Conservation (phyloP, 179 eudicot species). For the Pouteria campechiana region DNA sequence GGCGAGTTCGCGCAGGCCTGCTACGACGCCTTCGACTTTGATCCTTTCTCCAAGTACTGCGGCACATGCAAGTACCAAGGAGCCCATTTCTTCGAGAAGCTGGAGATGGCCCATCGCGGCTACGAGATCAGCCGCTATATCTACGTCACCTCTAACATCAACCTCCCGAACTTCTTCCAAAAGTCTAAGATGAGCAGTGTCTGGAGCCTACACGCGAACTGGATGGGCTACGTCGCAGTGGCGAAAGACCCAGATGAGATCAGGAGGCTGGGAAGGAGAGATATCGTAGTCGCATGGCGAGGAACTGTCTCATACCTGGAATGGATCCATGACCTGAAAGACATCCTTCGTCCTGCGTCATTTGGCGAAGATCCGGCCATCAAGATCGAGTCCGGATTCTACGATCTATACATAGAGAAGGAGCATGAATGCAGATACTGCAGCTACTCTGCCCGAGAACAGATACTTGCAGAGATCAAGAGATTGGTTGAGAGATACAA, state of each 20-base stretch:
- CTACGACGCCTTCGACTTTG: constrained; percentile 73
- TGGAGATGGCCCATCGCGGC: constrained; percentile 49
- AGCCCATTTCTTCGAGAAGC: constrained; percentile 41
- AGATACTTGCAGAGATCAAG: constrained; percentile 50
- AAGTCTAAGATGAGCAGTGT: constrained; percentile 37
- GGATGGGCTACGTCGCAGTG: constrained; percentile 91
- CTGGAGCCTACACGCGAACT: constrained; percentile 84
- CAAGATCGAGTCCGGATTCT: constrained; percentile 76
- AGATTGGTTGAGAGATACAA: constrained; percentile 31
- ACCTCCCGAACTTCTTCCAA: constrained; percentile 67
- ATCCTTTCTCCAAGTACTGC: constrained; percentile 74
- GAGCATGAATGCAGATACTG: constrained; percentile 46
- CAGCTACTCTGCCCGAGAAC: constrained; percentile 69
- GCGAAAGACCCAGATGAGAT: constrained; percentile 37
- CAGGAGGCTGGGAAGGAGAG: constrained; percentile 56
- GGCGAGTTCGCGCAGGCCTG: constrained; percentile 78
- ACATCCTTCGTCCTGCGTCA: constrained; percentile 55
- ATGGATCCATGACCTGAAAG: constrained; percentile 75
- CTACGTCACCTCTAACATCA: constrained; percentile 75
- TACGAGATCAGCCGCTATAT: constrained; percentile 46
- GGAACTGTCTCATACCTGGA: constrained; percentile 82
- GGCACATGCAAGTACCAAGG: constrained; percentile 63
- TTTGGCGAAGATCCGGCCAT: constrained; percentile 43
- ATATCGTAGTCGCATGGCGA: constrained; percentile 68
- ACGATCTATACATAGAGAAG: constrained; percentile 61